These are phyloP conservation scores for Hymenoscyphus albidus DNA, from an alignment of 2,329 filamentous ascomycete genomes.

Conservation along the genomic window DNA sequence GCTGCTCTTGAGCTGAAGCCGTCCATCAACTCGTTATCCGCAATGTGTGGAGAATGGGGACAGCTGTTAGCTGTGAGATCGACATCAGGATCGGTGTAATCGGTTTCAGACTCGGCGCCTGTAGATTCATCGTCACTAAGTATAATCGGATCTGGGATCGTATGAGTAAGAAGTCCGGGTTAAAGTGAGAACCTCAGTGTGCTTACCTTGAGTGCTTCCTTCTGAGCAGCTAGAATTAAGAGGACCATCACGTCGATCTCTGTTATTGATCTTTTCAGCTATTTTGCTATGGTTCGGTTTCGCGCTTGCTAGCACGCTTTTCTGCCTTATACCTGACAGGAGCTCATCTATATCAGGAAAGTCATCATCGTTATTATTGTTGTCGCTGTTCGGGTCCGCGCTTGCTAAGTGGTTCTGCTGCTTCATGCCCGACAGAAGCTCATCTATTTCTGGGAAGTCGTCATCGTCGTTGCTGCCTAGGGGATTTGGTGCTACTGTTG, in stretches of 20 bases:
- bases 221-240: slow-evolving; percentile 11
- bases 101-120: slow-evolving; percentile 19
- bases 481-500: slow-evolving; percentile 15
- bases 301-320: slow-evolving; percentile 13
- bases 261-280: slow-evolving; percentile 12
- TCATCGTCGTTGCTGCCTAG: slow-evolving; percentile 14
- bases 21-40: slow-evolving; percentile 12
- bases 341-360: too few relatives aligned
- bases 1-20: slow-evolving; percentile 15
- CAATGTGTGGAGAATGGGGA: slow-evolving; percentile 12
- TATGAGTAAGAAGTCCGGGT: slow-evolving; percentile 15
- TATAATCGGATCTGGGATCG: slow-evolving; percentile 22
- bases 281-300: slow-evolving; percentile 12
- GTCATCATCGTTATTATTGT: too few relatives aligned
- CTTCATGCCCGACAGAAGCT: slow-evolving; percentile 15
- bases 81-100: slow-evolving; percentile 18
- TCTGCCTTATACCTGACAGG: too few relatives aligned
- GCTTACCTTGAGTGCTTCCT: slow-evolving; percentile 22
- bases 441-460: slow-evolving; percentile 14
- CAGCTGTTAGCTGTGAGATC: slow-evolving; percentile 17
- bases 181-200: slow-evolving; percentile 18
- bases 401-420: slow-evolving; percentile 12
- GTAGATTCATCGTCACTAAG: slow-evolving; percentile 21
- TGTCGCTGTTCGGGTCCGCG: too few relatives aligned
- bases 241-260: slow-evolving; percentile 18